Conservation (phyloP, 2,329 filamentous ascomycete genomes). For the Pyrenophora seminiperda region DNA sequence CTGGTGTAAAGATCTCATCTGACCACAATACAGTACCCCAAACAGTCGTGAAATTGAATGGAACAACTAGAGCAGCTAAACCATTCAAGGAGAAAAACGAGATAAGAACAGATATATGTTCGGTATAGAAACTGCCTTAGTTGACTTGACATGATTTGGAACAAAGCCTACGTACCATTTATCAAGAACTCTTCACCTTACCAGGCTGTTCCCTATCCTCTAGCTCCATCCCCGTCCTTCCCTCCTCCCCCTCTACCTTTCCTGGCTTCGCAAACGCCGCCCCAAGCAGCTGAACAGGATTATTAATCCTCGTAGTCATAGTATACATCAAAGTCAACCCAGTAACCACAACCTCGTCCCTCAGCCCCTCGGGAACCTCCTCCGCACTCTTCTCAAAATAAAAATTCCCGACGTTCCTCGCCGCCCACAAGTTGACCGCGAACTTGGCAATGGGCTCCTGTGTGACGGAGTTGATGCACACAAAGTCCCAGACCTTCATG, state of each 20-base stretch:
- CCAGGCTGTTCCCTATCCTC: no score
- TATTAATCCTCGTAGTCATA: slow-evolving; percentile 27
- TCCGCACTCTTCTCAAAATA: slow-evolving; percentile 19
- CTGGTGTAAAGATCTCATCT: no score
- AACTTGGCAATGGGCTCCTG: slow-evolving; percentile 28
- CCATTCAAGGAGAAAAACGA: no score
- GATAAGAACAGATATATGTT: no score
- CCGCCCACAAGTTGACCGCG: slow-evolving; percentile 22
- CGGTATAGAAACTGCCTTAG: no score
- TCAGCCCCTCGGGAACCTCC: slow-evolving; percentile 11
- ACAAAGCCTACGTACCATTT: no score
- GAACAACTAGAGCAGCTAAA: no score
- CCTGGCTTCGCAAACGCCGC: slow-evolving; percentile 24
- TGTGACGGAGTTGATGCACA: slow-evolving; percentile 21
- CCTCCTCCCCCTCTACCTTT: slow-evolving; percentile 11
- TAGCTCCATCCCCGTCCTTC: no score
- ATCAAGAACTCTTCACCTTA: no score
- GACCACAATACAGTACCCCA: no score
- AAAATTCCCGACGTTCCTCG: slow-evolving; percentile 28
- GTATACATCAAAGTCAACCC: slow-evolving; percentile 27
- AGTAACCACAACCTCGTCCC: slow-evolving; percentile 27
- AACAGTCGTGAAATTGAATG: no score
- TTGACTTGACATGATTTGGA: no score
- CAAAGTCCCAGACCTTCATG: slow-evolving; percentile 27
- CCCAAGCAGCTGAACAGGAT: slow-evolving; percentile 23